Base-by-base conservation (phyloP, 805 yeast genomes). In the Saccharomyces cerevisiae region DNA sequence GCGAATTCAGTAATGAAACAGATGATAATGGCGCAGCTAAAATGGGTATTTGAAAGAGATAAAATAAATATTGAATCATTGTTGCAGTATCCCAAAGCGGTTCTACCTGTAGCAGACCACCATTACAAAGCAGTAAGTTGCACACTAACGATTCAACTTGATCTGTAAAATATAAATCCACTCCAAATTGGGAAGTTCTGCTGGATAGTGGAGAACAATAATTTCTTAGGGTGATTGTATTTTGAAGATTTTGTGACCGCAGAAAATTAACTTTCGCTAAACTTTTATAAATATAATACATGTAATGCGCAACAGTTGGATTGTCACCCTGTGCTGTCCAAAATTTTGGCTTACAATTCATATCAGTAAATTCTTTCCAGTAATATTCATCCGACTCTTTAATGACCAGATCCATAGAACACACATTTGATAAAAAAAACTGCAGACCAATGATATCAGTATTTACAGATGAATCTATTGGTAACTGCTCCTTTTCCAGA, bases 261-360 rank as follows among this genome's bases (percentile, higher is more conserved):
- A 55, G 27, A 22, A 28, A 22, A 41, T 65, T 68, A 17, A 61
- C 52, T 47, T 48, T 55, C n/a, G 64, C 48, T 47, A 62, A 41
- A 46, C 65, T 60, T 14, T 61, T 48, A 49, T 61, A 70, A 10
- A 72, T 57, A 53, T 73, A 72, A 53, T 70, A 74, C 61, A 71
- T 59, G 58, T 73, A 73, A 48, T 73, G 72, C 14, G 74, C 64
- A 31, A 72, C 65, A 1, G 76, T 74, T 8, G 78, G 77, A 53
- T 74, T 73, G 17, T 67, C 70, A 4, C 66, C 64, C 27, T 57
- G 51, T 0, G 66, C 63, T 4, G 52, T 53, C 76, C 77, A 74
- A 5, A 62, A 51, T 1, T 41, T 41, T 10, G 70, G 70, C 8
- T 31, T 21, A 2, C 61, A 55, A 11, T 55, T 28, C 6, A 57